Base-by-base conservation (phyloP, 306 rosid species). In the Canavalia gladiata region DNA sequence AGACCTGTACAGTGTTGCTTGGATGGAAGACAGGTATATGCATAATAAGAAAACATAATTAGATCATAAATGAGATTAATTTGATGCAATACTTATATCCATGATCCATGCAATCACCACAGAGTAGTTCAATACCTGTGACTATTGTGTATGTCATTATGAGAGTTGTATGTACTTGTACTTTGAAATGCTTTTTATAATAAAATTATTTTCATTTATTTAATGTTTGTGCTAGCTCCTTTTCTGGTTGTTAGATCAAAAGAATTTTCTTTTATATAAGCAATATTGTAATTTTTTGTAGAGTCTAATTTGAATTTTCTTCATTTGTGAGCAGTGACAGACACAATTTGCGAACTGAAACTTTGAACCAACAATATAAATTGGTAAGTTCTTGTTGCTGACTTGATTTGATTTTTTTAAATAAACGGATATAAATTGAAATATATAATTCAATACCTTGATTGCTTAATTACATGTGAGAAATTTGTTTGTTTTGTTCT, bases 1-100 rank as follows among this genome's bases (percentile, higher is more conserved):
- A 78, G 99, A 93, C 83, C 87, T 93, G 62, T 96, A 93, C 82
- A 96, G 99, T 84, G 73, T 96, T 90, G 91, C 98, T 64, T 96
- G 99, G 98, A 87, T 96, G 98, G 99, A 96, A 87, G 99, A 96
- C 82, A 96, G 99, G 99, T 90, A 87, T 57, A 70, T 46, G 31
- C 79, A 57, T 37, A 18, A 76, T 56, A 54, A 72, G 79, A 18
- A 18, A 18, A 18, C 25, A 18, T 18, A 18, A 18, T 18, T 18
- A 18, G 25, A 77, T 66, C 65, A 66, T 42, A 68, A 35, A 10
- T 67, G 13, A 34, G 25, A 18, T 18, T 18, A 18, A 18, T 18
- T 18, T 18, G 25, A 18, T 18, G 25, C 25, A 18, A 34, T 46
- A 64, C 42, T 55, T 69, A 10, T 66, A 35, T 18, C 25, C 25